Evolutionary conservation across 176 grass and related monocot species (phyloP).

Genomic region (Microstegium vimineum): DNA sequence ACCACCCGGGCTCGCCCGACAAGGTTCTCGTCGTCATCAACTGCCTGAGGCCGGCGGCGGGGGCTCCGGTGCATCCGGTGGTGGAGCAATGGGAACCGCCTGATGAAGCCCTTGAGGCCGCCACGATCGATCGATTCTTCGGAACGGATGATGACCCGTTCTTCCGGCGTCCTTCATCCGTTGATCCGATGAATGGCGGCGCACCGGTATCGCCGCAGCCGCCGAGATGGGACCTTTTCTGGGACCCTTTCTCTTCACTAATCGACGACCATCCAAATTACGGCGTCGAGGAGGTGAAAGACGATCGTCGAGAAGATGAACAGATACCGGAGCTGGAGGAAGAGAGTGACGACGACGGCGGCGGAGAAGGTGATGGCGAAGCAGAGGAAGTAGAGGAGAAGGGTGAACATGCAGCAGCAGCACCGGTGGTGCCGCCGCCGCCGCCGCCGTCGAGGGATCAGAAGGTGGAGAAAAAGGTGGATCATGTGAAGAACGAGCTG

Average conservation of each 20-base stretch:
- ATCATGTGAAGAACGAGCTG: slow-evolving; percentile 37
- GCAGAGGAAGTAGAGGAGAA: neutral
- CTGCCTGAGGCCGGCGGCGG: slow-evolving; percentile 26
- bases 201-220: neutral
- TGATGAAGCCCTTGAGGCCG: slow-evolving; percentile 36
- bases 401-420: neutral
- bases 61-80: slow-evolving; percentile 28
- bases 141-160: slow-evolving; percentile 28
- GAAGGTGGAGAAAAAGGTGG: slow-evolving; percentile 5
- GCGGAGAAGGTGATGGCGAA: neutral
- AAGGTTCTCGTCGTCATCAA: slow-evolving; percentile 40
- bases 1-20: slow-evolving; percentile 37
- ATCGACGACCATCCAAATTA: neutral
- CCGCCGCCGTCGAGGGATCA: neutral
- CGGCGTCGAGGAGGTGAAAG: slow-evolving; percentile 10
- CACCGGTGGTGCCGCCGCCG: neutral
- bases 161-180: slow-evolving; percentile 13
- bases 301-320: neutral
- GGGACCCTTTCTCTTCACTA: slow-evolving; percentile 56
- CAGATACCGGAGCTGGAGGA: slow-evolving; percentile 47
- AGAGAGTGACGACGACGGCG: neutral
- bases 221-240: slow-evolving; percentile 34
- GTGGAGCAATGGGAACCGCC: slow-evolving; percentile 50
- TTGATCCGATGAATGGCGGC: neutral
- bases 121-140: slow-evolving; percentile 44